A percentile compares a stretch with the other conserved stretches of the same genome.
phyloP scores from a whole-genome alignment of 2,329 filamentous ascomycete species.

The Colletotrichum spinosum region DNA sequence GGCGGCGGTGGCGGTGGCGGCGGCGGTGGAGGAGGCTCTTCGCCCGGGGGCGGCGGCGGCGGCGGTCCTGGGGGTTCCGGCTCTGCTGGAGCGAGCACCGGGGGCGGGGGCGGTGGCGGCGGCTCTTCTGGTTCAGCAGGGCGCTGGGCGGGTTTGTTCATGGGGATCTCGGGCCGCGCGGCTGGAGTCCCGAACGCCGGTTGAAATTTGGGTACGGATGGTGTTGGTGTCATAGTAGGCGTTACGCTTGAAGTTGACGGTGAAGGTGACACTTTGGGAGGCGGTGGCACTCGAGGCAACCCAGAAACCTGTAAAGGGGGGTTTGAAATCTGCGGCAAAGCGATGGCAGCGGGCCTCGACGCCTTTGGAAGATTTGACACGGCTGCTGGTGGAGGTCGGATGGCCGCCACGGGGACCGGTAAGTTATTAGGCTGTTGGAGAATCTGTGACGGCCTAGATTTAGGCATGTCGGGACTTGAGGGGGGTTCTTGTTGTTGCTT shows the following conservation, averaged over 20 bases:
- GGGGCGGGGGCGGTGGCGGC: slow-evolving; percentile 22
- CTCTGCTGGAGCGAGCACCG: slow-evolving; percentile 30
- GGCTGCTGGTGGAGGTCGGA: background rate
- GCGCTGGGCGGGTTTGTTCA: slow-evolving; percentile 3
- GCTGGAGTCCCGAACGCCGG: slow-evolving; percentile 3
- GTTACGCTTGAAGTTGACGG: background rate
- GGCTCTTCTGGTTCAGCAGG: slow-evolving; percentile 21
- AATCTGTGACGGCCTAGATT: slow-evolving; percentile 10
- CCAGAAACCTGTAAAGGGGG: background rate
- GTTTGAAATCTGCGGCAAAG: slow-evolving; percentile 6
- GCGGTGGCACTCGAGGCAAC: background rate
- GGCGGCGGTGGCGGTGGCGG: slow-evolving; percentile 14
- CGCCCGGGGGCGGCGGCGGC: background rate
- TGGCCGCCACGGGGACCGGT: slow-evolving; percentile 15
- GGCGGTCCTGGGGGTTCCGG: slow-evolving; percentile 20
- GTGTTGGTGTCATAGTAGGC: background rate
- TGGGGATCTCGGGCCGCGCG: slow-evolving; percentile 9
- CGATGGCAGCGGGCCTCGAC: background rate
- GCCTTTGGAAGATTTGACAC: slow-evolving; percentile 1
- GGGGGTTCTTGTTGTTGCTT: slow-evolving; percentile 21
- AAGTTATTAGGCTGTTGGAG: background rate
- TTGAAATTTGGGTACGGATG: background rate
- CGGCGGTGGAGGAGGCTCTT: slow-evolving; percentile 13
- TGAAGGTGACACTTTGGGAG: background rate
- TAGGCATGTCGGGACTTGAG: slow-evolving; percentile 25